Conservation (phyloP, 2,329 filamentous ascomycete species). For the Erysiphe neolycopersici region DNA sequence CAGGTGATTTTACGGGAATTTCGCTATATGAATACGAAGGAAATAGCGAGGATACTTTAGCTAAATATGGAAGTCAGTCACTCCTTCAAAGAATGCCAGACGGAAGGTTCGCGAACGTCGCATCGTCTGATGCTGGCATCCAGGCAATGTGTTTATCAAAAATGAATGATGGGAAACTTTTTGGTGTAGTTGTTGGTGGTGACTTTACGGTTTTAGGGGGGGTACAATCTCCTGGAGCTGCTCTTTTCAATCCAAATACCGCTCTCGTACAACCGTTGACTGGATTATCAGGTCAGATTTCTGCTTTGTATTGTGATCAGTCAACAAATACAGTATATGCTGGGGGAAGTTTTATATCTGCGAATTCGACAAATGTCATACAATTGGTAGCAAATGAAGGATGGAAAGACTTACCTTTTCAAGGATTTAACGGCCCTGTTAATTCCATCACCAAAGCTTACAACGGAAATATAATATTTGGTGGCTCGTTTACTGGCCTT, state of each 20-base stretch:
- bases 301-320: constrained; percentile 57
- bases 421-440: constrained; percentile 83
- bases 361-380: constrained; percentile 72
- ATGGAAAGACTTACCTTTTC: constrained; percentile 67
- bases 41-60: constrained; percentile 42
- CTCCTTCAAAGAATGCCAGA: constrained; percentile 65
- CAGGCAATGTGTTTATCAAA: constrained; percentile 65
- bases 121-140: constrained; percentile 60
- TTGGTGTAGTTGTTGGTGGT: constrained; percentile 64
- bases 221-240: constrained; percentile 49
- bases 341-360: constrained; percentile 58
- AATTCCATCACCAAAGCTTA: constrained; percentile 56
- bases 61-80: constrained; percentile 52
- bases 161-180: constrained; percentile 33
- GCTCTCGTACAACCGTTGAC: constrained; percentile 43
- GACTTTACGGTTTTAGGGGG: constrained; percentile 84
- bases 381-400: constrained; percentile 42
- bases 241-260: constrained; percentile 51
- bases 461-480: constrained; percentile 74
- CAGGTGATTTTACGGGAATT: constrained; percentile 73
- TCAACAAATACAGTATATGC: constrained; percentile 61
- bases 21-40: constrained; percentile 70
- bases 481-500: constrained; percentile 66
- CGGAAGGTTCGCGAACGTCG: constrained; percentile 49
- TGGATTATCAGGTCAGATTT: constrained; percentile 65